Conservation (phyloP, 176 grass and related monocot genomes). For the Aegilops sharonensis region DNA sequence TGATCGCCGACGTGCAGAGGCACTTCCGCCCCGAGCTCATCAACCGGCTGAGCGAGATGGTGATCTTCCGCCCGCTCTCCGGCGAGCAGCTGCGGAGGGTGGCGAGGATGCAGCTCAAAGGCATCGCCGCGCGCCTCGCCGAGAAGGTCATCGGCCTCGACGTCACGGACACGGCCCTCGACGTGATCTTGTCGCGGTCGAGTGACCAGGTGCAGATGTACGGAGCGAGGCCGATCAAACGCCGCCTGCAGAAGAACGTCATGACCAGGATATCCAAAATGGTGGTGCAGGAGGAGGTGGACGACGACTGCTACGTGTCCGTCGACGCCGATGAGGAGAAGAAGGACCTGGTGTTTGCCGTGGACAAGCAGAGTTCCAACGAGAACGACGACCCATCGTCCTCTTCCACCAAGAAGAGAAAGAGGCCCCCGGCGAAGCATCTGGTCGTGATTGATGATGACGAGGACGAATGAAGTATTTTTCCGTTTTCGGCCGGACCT, state of each 20-base stretch:
- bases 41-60: slow-evolving; percentile 89
- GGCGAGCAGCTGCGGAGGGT: slow-evolving; percentile 86
- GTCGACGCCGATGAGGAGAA: slow-evolving; percentile 34
- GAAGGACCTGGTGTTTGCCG: not conserved
- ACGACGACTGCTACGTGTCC: slow-evolving; percentile 73
- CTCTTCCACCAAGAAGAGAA: not conserved
- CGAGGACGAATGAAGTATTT: not conserved
- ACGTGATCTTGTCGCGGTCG: slow-evolving; percentile 53
- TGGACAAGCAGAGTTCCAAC: not conserved
- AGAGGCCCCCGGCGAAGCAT: not conserved
- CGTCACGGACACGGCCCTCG: slow-evolving; percentile 76
- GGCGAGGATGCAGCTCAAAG: slow-evolving; percentile 81
- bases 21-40: slow-evolving; percentile 88
- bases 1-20: slow-evolving; percentile 16
- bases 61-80: slow-evolving; percentile 75
- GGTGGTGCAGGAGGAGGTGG: slow-evolving; percentile 85
- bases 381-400: not conserved
- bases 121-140: slow-evolving; percentile 72
- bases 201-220: slow-evolving; percentile 37
- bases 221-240: slow-evolving; percentile 62
- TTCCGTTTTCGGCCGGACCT: no score
- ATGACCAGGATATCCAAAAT: slow-evolving; percentile 78
- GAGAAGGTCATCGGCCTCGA: slow-evolving; percentile 75
- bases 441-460: slow-evolving; percentile 10
- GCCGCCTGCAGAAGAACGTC: slow-evolving; percentile 79